phyloP scores from a whole-genome alignment of 2,329 filamentous ascomycete species.

The Alternaria gansuensis region DNA sequence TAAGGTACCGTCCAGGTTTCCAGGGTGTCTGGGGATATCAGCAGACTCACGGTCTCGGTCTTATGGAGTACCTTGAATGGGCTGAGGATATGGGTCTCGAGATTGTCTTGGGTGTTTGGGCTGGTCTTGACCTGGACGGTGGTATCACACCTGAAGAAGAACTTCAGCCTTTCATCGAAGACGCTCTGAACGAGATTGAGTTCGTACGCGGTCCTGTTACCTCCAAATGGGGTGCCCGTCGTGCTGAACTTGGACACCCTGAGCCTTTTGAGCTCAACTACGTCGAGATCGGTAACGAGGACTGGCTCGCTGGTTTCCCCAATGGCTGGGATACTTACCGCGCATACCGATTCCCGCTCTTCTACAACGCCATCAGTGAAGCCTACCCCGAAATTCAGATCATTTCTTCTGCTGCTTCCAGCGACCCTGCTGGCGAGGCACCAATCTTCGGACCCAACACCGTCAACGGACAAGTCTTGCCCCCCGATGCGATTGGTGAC shows the following conservation, averaged over 20 bases:
- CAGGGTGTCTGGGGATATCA: slow-evolving; percentile 58
- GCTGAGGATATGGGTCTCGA: slow-evolving; percentile 58
- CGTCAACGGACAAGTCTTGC: slow-evolving; percentile 32
- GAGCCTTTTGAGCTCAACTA: slow-evolving; percentile 52
- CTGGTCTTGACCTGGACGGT: slow-evolving; percentile 57
- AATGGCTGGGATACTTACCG: slow-evolving; percentile 42
- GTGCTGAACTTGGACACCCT: slow-evolving; percentile 50
- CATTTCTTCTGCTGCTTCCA: slow-evolving; percentile 46
- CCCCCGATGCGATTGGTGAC: slow-evolving; percentile 44
- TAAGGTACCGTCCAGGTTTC: slow-evolving; percentile 59
- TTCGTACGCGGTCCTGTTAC: slow-evolving; percentile 43
- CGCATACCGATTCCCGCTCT: slow-evolving; percentile 46
- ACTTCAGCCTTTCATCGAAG: slow-evolving; percentile 52
- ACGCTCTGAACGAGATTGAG: slow-evolving; percentile 52
- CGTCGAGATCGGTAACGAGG: slow-evolving; percentile 53
- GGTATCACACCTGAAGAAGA: slow-evolving; percentile 48
- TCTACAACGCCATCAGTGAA: slow-evolving; percentile 48
- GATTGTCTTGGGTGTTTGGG: slow-evolving; percentile 56
- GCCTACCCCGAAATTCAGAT: slow-evolving; percentile 50
- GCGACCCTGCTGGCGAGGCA: slow-evolving; percentile 38
- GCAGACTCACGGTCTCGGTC: slow-evolving; percentile 56
- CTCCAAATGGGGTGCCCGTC: slow-evolving; percentile 48
- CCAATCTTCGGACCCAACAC: slow-evolving; percentile 51
- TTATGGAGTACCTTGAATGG: slow-evolving; percentile 61
- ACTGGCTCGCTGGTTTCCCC: slow-evolving; percentile 49